Evolutionary conservation across 768 basidiomycete species (phyloP).

Genomic region (Naematelia encephala): DNA sequence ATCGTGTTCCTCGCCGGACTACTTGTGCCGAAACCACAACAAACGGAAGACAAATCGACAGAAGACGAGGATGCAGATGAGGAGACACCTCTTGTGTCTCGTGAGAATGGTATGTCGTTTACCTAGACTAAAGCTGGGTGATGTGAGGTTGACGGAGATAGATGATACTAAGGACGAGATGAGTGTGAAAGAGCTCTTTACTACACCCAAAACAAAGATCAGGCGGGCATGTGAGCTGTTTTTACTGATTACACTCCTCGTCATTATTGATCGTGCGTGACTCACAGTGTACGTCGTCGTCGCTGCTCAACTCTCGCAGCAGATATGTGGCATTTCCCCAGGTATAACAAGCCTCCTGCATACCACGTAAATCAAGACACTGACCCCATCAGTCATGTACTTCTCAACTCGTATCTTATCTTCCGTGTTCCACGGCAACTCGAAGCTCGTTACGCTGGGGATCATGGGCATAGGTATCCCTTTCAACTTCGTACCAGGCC

Average conservation of each 20-base stretch:
- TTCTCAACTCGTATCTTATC: slow-evolving; percentile 85
- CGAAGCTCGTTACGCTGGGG: slow-evolving; percentile 72
- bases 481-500: slow-evolving; percentile 68
- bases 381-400: slow-evolving; percentile 63
- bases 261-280: no score
- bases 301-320: slow-evolving; percentile 25
- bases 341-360: slow-evolving; percentile 9
- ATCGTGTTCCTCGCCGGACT: slow-evolving; percentile 13
- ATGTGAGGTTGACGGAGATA: background rate
- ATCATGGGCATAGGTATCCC: slow-evolving; percentile 70
- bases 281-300: slow-evolving; percentile 23
- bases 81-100: slow-evolving; percentile 11
- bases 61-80: slow-evolving; percentile 16
- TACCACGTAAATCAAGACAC: background rate
- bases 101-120: slow-evolving; percentile 8
- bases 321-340: slow-evolving; percentile 33
- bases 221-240: slow-evolving; percentile 16
- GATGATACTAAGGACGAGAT: slow-evolving; percentile 6
- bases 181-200: slow-evolving; percentile 15
- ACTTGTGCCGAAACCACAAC: background rate
- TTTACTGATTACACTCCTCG: background rate
- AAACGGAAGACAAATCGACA: background rate
- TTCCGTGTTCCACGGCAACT: slow-evolving; percentile 67
- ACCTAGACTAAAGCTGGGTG: no score
- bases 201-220: slow-evolving; percentile 4